Base-by-base conservation (phyloP, 169 alveolate genomes). In the Perkinsus chesapeaki region DNA sequence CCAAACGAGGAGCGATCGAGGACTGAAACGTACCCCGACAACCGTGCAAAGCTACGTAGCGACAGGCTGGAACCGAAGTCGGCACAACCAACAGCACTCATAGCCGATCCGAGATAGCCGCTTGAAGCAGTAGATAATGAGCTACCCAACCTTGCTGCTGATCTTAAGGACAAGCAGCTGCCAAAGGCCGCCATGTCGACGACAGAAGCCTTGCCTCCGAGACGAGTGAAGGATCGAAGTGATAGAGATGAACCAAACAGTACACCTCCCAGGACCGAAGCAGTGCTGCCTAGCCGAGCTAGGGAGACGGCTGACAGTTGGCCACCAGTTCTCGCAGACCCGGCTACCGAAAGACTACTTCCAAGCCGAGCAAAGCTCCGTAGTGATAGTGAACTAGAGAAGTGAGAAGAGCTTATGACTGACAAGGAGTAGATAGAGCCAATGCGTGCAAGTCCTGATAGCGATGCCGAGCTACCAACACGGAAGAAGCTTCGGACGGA, bases 311-410 rank as follows among this genome's bases (percentile, higher is more conserved):
- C 47, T n/a, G 93, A 92, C 72, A 82, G 73, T 0, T 73, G 39
- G 39, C 23, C 23, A 19, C 92, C 95, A 23, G 34, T 38, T 73
- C 92, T 93, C 48, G 60, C 37, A 43, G n/a, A 39, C 39, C 92
- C 95, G 39, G 60, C 47, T 91, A 31, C 91, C 23, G 39, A n/a
- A 73, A 92, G 43, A 1, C 31, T 16, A 48, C 20, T 37, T 0
- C 95, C 93, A n/a, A 39, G 20, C 39, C 92, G 47, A n/a, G 95
- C 94, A 92, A 93, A 73, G 92, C 95, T n/a, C n/a, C n/a, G n/a
- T n/a, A n/a, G n/a, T n/a, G n/a, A n/a, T n/a, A n/a, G n/a, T n/a
- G n/a, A n/a, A n/a, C n/a, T n/a, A n/a, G n/a, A n/a, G n/a, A n/a
- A n/a, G n/a, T n/a, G n/a, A n/a, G n/a, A n/a, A n/a, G n/a, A n/a